Evolutionary conservation across 2,329 filamentous ascomycete genomes (phyloP), one percentile per base, ranked within the genome.

Genomic region (Fusarium poae): DNA sequence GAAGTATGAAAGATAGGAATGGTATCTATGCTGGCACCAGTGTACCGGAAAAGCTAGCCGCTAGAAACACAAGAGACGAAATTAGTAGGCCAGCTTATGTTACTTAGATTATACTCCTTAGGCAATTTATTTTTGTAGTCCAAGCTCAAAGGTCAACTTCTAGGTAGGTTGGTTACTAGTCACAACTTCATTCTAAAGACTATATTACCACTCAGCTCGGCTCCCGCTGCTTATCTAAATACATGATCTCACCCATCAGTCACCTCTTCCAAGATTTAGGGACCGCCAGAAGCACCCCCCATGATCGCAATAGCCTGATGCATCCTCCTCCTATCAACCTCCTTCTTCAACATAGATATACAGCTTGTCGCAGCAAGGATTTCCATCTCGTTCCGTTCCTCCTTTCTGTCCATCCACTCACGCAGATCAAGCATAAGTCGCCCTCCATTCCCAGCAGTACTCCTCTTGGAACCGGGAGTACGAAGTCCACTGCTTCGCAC

Each of bases 341-440:
- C 89, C 77, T 85, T 87, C 83, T 91, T 90, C 69, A 91, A 75
- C 88, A 91, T 89, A 18, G 84, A 76, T 57, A 91, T 69, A 60
- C 84, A 88, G 18, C 85, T 89, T 43, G 84, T 82, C 20, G 90
- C 81, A 12, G 85, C 80, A 21, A 89, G 65, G n/a, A 82, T 78
- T 70, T 86, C 80, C 61, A 85, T 75, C 71, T 85, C 76, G 48
- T 72, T 71, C 5, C 55, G 68, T 44, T 78, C 77, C 9, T 72
- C 76, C 70, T 80, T 81, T 5, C 57, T 35, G 10, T 74, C 78
- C 25, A 57, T 61, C 77, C 79, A 81, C 56, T 74, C 74, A 4
- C 73, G 48, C 65, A 83, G 64, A 61, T 84, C 83, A 58, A 84
- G 64, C 74, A 80, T 77, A 67, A 87, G 70, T 39, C 82, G 76